A percentile compares a stretch with the other conserved stretches of the same genome.
These are phyloP conservation scores for Diplocarpon rosae DNA, from an alignment of 2,329 filamentous ascomycete species.

Conservation along the genomic window DNA sequence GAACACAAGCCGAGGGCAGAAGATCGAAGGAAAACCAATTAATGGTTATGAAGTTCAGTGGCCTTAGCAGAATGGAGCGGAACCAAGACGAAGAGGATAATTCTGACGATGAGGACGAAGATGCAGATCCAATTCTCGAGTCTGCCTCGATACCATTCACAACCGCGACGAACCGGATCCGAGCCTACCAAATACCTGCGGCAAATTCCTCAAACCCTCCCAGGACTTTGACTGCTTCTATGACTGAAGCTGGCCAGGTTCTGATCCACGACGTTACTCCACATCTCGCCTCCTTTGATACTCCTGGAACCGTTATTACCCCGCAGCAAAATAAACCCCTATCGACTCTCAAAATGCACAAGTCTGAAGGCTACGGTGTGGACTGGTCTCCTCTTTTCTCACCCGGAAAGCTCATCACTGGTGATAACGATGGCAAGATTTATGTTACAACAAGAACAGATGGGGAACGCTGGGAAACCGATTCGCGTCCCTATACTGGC, in stretches of 20 bases:
- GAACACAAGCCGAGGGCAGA: constrained; percentile 75
- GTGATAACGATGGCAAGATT: constrained; percentile 83
- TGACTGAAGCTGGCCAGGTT: constrained; percentile 82
- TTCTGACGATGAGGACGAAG: constrained; percentile 61
- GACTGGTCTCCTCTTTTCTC: constrained; percentile 85
- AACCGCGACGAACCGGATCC: constrained; percentile 89
- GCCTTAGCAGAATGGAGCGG: constrained; percentile 76
- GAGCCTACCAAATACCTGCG: constrained; percentile 68
- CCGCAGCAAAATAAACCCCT: constrained; percentile 81
- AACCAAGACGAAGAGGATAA: constrained; percentile 54
- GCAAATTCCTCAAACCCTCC: constrained; percentile 60
- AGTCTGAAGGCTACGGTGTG: constrained; percentile 87
- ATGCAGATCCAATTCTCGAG: constrained; percentile 82
- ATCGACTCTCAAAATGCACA: constrained; percentile 81
- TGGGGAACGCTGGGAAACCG: constrained; percentile 81
- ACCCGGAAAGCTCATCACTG: constrained; percentile 77
- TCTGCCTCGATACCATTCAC: constrained; percentile 77
- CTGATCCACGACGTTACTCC: constrained; percentile 91
- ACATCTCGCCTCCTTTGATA: constrained; percentile 81
- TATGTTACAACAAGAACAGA: constrained; percentile 79
- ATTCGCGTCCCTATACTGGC: constrained; percentile 71
- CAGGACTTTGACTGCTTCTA: constrained; percentile 76
- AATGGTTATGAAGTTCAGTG: constrained; percentile 93
- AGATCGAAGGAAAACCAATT: constrained; percentile 80
- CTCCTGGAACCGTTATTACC: constrained; percentile 69